These are phyloP conservation scores for Nematodospora valgi DNA, from an alignment of 805 yeast species.

Conservation along the genomic window DNA sequence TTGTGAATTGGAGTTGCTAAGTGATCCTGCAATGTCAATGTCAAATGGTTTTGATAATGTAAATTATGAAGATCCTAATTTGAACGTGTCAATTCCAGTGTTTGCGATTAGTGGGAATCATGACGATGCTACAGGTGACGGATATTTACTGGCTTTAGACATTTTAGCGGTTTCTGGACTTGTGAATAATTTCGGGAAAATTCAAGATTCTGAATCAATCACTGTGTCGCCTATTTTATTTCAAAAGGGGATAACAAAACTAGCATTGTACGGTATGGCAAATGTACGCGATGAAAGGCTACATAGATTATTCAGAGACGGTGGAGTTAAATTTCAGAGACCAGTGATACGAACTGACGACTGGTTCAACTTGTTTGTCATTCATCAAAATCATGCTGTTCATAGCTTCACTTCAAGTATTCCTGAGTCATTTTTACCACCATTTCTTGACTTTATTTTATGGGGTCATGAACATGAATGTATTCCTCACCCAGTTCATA, in stretches of 20 bases:
- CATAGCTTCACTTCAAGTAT: conserved; percentile 78
- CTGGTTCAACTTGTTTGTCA: conserved; percentile 83
- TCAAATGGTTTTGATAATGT: conserved; percentile 65
- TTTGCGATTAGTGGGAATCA: conserved; percentile 95
- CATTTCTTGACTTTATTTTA: conserved; percentile 73
- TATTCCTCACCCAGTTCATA: conserved; percentile 61
- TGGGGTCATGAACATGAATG: conserved; percentile 99
- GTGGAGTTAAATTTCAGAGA: conserved; percentile 71
- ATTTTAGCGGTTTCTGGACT: conserved; percentile 76
- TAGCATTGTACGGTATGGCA: conserved; percentile 87
- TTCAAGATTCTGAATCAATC: conserved; percentile 70
- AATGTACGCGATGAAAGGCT: conserved; percentile 87
- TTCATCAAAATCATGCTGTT: conserved; percentile 88
- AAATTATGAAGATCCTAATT: conserved; percentile 86
- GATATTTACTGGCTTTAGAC: conserved; percentile 81
- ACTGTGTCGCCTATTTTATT: conserved; percentile 72
- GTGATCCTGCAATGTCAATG: conserved; percentile 68
- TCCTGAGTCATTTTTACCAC: conserved; percentile 82
- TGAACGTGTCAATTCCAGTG: conserved; percentile 84
- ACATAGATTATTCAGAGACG: conserved; percentile 75
- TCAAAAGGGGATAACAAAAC: conserved; percentile 75
- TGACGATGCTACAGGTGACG: conserved; percentile 92
- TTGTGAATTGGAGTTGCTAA: conserved; percentile 74
- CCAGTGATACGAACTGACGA: conserved; percentile 57
- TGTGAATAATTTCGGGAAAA: conserved; percentile 86